Conservation (phyloP, 2,329 filamentous ascomycete species). For the Mariannaea sp. region DNA sequence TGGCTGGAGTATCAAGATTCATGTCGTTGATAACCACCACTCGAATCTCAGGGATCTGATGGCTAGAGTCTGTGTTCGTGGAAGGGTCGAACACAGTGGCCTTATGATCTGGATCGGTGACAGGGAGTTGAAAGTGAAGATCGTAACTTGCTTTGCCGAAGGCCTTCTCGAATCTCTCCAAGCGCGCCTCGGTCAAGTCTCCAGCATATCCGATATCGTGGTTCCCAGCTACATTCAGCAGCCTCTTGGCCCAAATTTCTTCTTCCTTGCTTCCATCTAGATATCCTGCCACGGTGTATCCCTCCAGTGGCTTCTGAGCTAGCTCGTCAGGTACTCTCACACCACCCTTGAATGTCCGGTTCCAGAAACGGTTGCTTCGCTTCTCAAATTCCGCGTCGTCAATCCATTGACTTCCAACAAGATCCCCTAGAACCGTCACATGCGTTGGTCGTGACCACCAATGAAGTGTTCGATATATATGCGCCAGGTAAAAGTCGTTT, state of each 20-base stretch:
- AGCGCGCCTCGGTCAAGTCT: conserved; percentile 76
- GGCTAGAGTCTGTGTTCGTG: conserved; percentile 52
- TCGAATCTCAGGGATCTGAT: conserved; percentile 70
- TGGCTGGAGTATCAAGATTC: conserved; percentile 86
- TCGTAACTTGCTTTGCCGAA: conserved; percentile 95
- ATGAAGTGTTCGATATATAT: conserved; percentile 82
- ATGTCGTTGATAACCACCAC: conserved; percentile 89
- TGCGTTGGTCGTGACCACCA: conserved; percentile 90
- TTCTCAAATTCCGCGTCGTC: conserved; percentile 79
- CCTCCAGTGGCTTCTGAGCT: conserved; percentile 52
- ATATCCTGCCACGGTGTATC: conserved; percentile 57
- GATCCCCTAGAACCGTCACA: conserved; percentile 84
- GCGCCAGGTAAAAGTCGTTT: conserved; percentile 93
- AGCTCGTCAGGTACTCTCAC: conserved; percentile 65
- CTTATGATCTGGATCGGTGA: conserved; percentile 46
- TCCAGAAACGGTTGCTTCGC: conserved; percentile 78
- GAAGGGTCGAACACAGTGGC: conserved; percentile 49
- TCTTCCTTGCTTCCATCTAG: conserved; percentile 51
- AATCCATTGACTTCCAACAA: conserved; percentile 96
- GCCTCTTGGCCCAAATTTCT: conserved; percentile 69
- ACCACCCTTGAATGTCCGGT: conserved; percentile 72
- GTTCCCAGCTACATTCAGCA: conserved; percentile 93
- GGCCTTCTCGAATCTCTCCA: conserved; percentile 78
- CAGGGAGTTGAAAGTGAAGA: conserved; percentile 69
- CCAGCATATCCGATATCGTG: conserved; percentile 97